phyloP scores from a whole-genome alignment of 306 rosid species.

The Neltuma alba region DNA sequence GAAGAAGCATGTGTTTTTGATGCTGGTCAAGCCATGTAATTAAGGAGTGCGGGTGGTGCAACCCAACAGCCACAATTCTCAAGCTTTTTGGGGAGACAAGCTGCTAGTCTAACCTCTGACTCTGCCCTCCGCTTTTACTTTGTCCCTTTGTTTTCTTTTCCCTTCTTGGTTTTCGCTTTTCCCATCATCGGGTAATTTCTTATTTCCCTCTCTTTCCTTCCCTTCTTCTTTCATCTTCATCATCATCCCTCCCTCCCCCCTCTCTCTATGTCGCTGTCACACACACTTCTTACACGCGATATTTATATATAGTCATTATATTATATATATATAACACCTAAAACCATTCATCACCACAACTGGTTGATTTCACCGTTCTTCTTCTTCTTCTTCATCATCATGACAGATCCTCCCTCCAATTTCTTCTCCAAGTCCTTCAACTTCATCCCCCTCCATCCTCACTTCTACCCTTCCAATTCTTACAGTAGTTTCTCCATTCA shows the following conservation, averaged over 20 bases:
- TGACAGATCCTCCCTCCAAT: conserved; percentile 56
- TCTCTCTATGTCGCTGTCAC: not conserved
- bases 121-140: conserved; percentile 46
- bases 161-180: conserved; percentile 30
- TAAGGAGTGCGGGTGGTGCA: too few species aligned
- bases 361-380: not conserved
- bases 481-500: conserved; percentile 32
- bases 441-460: conserved; percentile 49
- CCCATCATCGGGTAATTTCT: conserved; percentile 47
- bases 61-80: too few species aligned
- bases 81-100: conserved; percentile 41
- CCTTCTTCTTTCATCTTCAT: too few species aligned
- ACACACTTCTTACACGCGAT: not conserved
- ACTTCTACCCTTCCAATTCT: not conserved
- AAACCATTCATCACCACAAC: not conserved
- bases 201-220: conserved; percentile 12
- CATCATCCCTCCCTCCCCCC: not conserved
- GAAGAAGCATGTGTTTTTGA: too few species aligned
- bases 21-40: too few species aligned
- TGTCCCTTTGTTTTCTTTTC: conserved; percentile 39
- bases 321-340: not conserved
- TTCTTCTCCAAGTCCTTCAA: conserved; percentile 36
- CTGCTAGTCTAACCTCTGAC: conserved; percentile 66
- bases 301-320: not conserved
- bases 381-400: conserved; percentile 27